phyloP scores from a whole-genome alignment of 805 yeast species.

The Wickerhamiella shivajii region DNA sequence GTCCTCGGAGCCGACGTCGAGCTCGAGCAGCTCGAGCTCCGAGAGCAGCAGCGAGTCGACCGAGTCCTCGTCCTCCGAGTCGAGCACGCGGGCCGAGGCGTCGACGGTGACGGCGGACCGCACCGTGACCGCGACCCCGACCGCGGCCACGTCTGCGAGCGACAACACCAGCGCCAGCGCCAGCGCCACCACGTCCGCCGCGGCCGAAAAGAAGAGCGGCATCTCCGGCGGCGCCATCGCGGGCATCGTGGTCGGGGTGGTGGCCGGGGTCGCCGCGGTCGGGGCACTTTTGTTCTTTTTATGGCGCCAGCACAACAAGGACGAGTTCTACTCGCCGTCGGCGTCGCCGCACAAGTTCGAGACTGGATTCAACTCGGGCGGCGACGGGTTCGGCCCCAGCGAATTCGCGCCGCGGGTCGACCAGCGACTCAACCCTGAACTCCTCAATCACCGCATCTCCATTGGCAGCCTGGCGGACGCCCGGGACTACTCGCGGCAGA shows the following conservation, averaged over 20 bases:
- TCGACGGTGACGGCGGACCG: conserved; percentile 9
- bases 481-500: conserved; percentile 65
- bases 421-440: conserved; percentile 56
- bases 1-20: conserved; percentile 4
- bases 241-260: conserved; percentile 43
- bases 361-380: conserved; percentile 13
- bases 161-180: conserved; percentile 15
- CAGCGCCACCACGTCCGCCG: conserved; percentile 18
- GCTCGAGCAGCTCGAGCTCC: conserved; percentile 14
- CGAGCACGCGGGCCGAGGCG: conserved; percentile 18
- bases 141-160: conserved; percentile 14
- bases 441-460: conserved; percentile 58
- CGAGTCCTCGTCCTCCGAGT: conserved; percentile 16
- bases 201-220: conserved; percentile 19
- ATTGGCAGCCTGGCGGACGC: conserved; percentile 83
- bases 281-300: conserved; percentile 29
- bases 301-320: conserved; percentile 30
- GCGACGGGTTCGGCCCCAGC: conserved; percentile 14
- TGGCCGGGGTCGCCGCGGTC: conserved; percentile 31
- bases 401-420: conserved; percentile 30
- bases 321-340: conserved; percentile 25
- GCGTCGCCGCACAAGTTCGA: conserved; percentile 19
- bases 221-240: conserved; percentile 39
- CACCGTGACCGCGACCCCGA: conserved; percentile 12
- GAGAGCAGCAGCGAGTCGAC: conserved; percentile 16